Evolutionary conservation across 768 basidiomycete species (phyloP), one percentile per base, ranked within the genome.

Genomic region (Leccinum ochraceum): DNA sequence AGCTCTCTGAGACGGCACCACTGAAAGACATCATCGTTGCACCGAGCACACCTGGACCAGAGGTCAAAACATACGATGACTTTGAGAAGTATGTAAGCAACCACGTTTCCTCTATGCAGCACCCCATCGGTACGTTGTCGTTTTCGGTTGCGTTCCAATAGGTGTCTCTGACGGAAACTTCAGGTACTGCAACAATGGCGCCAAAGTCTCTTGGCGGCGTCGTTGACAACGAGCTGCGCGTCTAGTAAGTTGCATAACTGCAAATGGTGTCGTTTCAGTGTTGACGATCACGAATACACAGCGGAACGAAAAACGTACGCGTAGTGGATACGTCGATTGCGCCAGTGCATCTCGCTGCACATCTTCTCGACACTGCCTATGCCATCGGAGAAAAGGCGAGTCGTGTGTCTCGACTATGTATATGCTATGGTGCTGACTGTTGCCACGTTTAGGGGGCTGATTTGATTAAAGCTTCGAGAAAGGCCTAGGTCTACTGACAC

Each of bases 101-200:
- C 6, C 3, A 7, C 4, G 39, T 65, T 36, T 1, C 1, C 6
- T 52, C 62, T 3, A 6, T 49, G 4, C 46, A 61, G 10, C 62
- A 67, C 44, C 62, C 66, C n/a, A 59, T 68, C 8, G 66, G 66
- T 67, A 17, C 7, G 56, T 26, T 24, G 28, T 20, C 9, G 26
- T 10, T 6, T 5, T 8, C 3, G 28, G 36, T 22, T 37, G 48
- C 9, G 4, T 16, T 3, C 28, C 17, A 11, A 16, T 26, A 2
- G 17, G 10, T 32, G 36, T 48, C n/a, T 36, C 28, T 67, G 30
- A 66, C 16, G 22, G 17, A 55, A 17, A 11, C n/a, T 11, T 9
- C 17, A 67, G 66, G 66, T 1, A 67, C 66, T 2, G 52, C 66
- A n/a, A 16, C 66, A 16, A 67, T 67, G 66, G 66, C 66, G 1